Evolutionary conservation across 441 rosid species (phyloP).

Genomic region (Erodium texanum): DNA sequence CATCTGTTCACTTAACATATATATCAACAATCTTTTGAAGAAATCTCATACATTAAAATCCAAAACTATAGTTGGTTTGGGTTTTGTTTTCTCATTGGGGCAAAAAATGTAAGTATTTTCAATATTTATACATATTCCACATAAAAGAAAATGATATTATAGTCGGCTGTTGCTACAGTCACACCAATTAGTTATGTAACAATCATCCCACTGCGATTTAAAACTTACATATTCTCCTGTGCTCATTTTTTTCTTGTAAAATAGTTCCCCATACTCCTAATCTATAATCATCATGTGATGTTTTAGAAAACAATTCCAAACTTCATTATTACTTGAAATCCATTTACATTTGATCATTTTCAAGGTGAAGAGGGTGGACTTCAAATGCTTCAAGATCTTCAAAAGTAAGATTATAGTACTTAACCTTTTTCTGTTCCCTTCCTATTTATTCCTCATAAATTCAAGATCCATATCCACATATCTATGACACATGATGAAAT

Average conservation of each 20-base stretch:
- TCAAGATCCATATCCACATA: conserved; percentile 3
- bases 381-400: too few species aligned
- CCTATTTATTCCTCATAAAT: neutral
- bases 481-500: neutral
- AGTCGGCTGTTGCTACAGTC: neutral
- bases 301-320: neutral
- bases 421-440: conserved; percentile 2
- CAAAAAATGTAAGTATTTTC: neutral
- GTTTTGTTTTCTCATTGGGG: neutral
- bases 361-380: neutral
- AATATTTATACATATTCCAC: neutral
- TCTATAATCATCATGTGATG: neutral
- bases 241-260: neutral
- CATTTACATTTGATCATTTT: neutral
- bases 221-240: neutral
- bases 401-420: neutral
- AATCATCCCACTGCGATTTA: neutral
- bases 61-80: neutral
- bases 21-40: too few species aligned
- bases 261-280: neutral
- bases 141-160: neutral
- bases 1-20: too few species aligned
- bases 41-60: too few species aligned
- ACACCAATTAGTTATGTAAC: neutral
- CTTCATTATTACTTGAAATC: neutral